Evolutionary conservation across 129 eudicot genomes (phyloP).

Genomic region (Apium graveolens): DNA sequence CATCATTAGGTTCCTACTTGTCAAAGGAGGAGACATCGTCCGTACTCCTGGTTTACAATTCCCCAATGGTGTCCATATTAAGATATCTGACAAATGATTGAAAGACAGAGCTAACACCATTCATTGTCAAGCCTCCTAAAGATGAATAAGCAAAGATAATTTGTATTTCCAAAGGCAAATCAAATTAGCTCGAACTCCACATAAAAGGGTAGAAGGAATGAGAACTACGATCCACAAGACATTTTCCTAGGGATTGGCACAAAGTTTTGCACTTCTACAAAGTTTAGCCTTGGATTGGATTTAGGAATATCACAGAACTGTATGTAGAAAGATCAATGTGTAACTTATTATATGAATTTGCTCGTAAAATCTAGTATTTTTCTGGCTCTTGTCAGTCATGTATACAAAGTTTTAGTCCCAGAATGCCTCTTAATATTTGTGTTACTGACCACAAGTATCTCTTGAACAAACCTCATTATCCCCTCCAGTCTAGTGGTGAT

Average conservation of each 20-base stretch:
- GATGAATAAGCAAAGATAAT: background rate
- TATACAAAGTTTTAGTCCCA: background rate
- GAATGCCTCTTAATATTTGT: background rate
- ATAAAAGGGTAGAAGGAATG: background rate
- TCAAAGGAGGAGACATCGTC: slow-evolving; percentile 71
- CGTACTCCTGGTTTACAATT: slow-evolving; percentile 92
- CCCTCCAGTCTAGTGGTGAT: background rate
- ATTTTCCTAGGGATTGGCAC: background rate
- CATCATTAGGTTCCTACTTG: slow-evolving; percentile 50
- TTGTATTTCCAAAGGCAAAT: slow-evolving; percentile 1
- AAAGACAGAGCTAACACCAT: slow-evolving; percentile 16
- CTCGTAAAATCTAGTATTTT: background rate
- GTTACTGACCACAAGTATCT: background rate
- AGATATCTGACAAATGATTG: slow-evolving; percentile 27
- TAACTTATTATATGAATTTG: background rate
- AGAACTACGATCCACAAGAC: background rate
- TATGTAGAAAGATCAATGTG: background rate
- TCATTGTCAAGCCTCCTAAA: slow-evolving; percentile 14
- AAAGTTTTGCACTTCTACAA: background rate
- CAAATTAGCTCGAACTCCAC: background rate
- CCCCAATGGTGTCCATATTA: slow-evolving; percentile 66
- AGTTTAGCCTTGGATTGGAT: background rate
- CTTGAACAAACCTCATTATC: background rate
- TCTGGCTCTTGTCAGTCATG: background rate
- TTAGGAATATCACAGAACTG: background rate